phyloP scores from a whole-genome alignment of 2,329 filamentous ascomycete genomes.

The Fusarium tupiense region DNA sequence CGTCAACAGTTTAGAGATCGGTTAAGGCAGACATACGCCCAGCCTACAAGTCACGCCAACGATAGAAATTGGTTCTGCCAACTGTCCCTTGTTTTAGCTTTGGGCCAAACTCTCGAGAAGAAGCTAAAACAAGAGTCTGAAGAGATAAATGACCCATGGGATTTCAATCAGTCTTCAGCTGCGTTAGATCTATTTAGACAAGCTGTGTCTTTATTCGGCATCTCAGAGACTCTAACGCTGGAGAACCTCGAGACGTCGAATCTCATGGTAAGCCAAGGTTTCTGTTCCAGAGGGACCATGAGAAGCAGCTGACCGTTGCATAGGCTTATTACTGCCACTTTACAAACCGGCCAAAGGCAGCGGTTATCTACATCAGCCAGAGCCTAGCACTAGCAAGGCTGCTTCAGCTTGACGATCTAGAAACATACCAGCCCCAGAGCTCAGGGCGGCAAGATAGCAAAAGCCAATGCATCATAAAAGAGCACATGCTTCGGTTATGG shows the following conservation, averaged over 20 bases:
- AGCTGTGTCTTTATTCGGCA: not conserved
- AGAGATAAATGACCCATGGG: not conserved
- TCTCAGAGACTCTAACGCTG: not conserved
- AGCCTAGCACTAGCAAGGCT: not conserved
- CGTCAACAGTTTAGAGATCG: not conserved
- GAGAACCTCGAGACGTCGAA: not conserved
- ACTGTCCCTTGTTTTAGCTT: not conserved
- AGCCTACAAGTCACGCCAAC: not conserved
- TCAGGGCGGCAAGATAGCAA: rapidly evolving
- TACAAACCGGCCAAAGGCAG: not conserved
- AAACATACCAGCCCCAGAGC: rapidly evolving
- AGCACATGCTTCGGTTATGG: not conserved
- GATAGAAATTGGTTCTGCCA: constrained; percentile 3
- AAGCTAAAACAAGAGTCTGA: not conserved
- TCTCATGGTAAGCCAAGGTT: not conserved
- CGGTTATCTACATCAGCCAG: not conserved
- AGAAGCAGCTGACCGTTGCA: not conserved
- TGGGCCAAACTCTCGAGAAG: not conserved
- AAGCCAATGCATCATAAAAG: rapidly evolving
- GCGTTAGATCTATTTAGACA: not conserved
- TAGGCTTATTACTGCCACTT: not conserved
- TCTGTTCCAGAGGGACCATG: not conserved
- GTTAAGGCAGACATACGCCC: not conserved
- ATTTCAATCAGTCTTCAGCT: too few species aligned
- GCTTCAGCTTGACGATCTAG: not conserved